Evolutionary conservation across 2,329 filamentous ascomycete genomes (phyloP), one percentile per base, ranked within the genome.

Genomic region (Pseudonectria foliicola): DNA sequence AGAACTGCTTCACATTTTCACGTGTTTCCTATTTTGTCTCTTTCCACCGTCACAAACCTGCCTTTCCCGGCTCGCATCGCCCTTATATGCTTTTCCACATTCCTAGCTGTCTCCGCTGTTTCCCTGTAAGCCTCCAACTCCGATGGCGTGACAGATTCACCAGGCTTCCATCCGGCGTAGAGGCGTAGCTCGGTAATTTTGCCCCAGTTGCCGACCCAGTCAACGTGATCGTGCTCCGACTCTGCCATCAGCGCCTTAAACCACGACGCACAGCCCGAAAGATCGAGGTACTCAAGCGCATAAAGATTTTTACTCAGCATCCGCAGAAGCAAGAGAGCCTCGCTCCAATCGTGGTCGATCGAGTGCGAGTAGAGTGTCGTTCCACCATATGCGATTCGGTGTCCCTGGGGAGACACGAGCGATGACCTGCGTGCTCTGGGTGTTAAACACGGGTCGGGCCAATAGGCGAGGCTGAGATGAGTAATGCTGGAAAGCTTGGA

Each of bases 201-300:
- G 16, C 71, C 68, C 73, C 73, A 76, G 27, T 65, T 59, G 4
- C 61, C 62, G 0, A 56, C 59, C 74, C 74, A 78, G 45, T 78
- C 73, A 8, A 77, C 60, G 25, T 53, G 61, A 35, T 73, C 68
- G 25, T 66, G 62, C 21, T 66, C 65, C 0, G 61, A 64, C 29
- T 51, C 45, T 11, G 52, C 35, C 43, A 60, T 63, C 33, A 78
- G 55, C 8, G 71, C 72, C 31, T 60, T 58, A 38, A 66, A 63
- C 77, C 77, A 82, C 12, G 65, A 53, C 1, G 55, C 59, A 43
- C 77, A 81, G 2, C 77, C 77, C 1, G 73, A 77, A 26, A 82
- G 55, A 48, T 80, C 75, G 7, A 82, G 61, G 33, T 73, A 76
- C 50, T 80, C 75, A 2, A 82, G 63, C 13, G 69, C 56, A 48